Conservation (phyloP, 2,329 filamentous ascomycete genomes). For the Leptographium lundbergii region DNA sequence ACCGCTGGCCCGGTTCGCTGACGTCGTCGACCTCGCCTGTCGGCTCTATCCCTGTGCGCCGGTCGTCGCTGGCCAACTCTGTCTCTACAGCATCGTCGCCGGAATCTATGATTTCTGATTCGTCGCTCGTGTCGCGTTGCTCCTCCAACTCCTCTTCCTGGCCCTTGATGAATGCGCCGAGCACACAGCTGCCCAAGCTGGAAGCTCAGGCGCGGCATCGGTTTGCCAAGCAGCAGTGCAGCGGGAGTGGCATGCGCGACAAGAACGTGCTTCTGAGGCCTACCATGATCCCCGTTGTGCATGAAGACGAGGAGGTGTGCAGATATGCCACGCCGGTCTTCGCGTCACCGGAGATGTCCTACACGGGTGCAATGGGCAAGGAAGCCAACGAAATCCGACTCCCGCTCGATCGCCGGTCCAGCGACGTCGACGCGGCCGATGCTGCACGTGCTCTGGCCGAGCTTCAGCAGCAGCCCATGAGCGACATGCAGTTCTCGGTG, state of each 20-base stretch:
- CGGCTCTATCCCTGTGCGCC: constrained; percentile 35
- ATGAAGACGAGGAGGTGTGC: constrained; percentile 37
- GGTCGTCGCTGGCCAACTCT: constrained; percentile 51
- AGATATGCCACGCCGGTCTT: constrained; percentile 18
- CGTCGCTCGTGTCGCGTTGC: constrained; percentile 47
- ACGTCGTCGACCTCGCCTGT: constrained; percentile 39
- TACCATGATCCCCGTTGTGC: constrained; percentile 36
- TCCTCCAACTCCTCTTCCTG: constrained; percentile 51
- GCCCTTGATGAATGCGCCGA: constrained; percentile 47
- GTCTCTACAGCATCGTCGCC: constrained; percentile 52
- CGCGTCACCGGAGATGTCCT: constrained; percentile 42
- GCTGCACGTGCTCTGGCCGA: constrained; percentile 48
- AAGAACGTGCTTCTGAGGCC: constrained; percentile 40
- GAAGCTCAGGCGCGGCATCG: constrained; percentile 53
- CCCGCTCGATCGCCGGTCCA: constrained; percentile 30
- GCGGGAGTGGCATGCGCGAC: constrained; percentile 7
- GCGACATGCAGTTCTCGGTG: constrained; percentile 11
- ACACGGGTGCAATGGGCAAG: constrained; percentile 39
- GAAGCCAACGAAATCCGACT: constrained; percentile 35
- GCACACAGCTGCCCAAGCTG: constrained; percentile 30
- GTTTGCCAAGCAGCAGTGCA: constrained; percentile 42
- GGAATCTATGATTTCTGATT: constrained; percentile 55
- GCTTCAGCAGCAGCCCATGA: constrained; percentile 39
- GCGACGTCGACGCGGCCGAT: constrained; percentile 41
- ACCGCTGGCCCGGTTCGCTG: constrained; percentile 32